Conservation (phyloP, 495 filamentous ascomycete genomes). For the Stereocaulon alpinum region DNA sequence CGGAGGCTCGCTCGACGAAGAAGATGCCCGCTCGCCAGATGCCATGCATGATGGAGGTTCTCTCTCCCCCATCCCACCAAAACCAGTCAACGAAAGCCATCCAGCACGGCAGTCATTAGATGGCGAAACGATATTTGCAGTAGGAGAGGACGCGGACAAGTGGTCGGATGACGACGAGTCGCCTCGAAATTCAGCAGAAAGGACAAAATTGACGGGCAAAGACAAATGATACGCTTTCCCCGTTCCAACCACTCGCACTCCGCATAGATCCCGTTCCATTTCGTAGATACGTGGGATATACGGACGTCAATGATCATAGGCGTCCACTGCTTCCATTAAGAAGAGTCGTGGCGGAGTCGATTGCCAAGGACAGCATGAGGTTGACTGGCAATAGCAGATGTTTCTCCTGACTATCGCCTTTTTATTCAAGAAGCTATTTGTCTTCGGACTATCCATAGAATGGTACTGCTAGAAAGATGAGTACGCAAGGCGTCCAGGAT, state of each 20-base stretch:
- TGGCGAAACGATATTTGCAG: constrained; percentile 89
- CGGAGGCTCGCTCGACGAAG: constrained; percentile 69
- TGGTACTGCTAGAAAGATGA: no score
- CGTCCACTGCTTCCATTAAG: no score
- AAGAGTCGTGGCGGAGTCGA: no score
- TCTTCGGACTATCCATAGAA: no score
- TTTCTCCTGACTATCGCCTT: not conserved
- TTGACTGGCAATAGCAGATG: not conserved
- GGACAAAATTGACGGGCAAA: constrained; percentile 52
- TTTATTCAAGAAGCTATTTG: no score
- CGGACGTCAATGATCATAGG: no score
- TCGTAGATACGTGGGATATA: no score
- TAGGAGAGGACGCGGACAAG: constrained; percentile 76
- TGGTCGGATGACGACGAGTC: constrained; percentile 59
- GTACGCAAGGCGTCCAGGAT: not conserved
- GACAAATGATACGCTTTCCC: constrained; percentile 14
- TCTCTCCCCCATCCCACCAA: constrained; percentile 42
- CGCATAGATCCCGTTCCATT: no score
- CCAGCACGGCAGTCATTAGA: constrained; percentile 63
- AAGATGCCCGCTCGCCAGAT: constrained; percentile 39
- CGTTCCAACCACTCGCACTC: not conserved
- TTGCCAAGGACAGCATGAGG: no score
- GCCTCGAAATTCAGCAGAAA: constrained; percentile 45
- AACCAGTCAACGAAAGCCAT: constrained; percentile 31
- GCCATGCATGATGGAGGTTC: constrained; percentile 25